Evolutionary conservation across 805 yeast genomes (phyloP).

Genomic region (Nakazawaea anatomiae): DNA sequence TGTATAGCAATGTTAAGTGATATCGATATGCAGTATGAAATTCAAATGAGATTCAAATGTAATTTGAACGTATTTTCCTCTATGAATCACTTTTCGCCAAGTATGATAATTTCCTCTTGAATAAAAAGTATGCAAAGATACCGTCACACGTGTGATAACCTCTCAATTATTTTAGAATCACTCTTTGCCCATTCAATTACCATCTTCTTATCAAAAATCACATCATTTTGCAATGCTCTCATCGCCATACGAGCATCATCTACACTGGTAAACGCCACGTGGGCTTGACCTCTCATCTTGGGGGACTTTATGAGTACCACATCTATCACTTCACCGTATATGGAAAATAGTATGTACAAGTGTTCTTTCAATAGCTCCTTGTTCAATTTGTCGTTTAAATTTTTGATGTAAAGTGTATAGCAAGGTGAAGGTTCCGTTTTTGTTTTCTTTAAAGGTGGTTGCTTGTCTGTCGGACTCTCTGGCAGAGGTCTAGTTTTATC

Average conservation of each 20-base stretch:
- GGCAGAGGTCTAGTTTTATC: conserved; percentile 14
- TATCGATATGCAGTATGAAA: too few relatives aligned
- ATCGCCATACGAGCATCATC: conserved; percentile 49
- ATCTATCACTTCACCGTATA: conserved; percentile 60
- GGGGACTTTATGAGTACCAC: conserved; percentile 25
- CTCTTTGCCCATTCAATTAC: conserved; percentile 35
- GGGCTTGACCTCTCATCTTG: conserved; percentile 62
- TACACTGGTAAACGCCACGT: conserved; percentile 43
- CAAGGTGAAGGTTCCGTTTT: conserved; percentile 3
- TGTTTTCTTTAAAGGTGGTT: conserved; percentile 4
- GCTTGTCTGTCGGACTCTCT: background rate
- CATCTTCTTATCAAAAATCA: conserved; percentile 48
- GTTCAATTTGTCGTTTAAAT: conserved; percentile 53
- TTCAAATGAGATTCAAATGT: too few relatives aligned
- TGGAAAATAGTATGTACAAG: conserved; percentile 51
- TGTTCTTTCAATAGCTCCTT: conserved; percentile 39
- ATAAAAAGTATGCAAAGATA: background rate
- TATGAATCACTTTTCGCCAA: too few relatives aligned
- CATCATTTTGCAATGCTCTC: conserved; percentile 37
- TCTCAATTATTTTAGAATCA: conserved; percentile 22
- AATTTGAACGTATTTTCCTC: too few relatives aligned
- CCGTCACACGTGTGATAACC: conserved; percentile 5
- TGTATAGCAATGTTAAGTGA: too few relatives aligned
- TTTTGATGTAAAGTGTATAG: conserved; percentile 51
- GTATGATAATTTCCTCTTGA: too few relatives aligned